Evolutionary conservation across 2,329 filamentous ascomycete species (phyloP).

Genomic region (Fusarium musae): DNA sequence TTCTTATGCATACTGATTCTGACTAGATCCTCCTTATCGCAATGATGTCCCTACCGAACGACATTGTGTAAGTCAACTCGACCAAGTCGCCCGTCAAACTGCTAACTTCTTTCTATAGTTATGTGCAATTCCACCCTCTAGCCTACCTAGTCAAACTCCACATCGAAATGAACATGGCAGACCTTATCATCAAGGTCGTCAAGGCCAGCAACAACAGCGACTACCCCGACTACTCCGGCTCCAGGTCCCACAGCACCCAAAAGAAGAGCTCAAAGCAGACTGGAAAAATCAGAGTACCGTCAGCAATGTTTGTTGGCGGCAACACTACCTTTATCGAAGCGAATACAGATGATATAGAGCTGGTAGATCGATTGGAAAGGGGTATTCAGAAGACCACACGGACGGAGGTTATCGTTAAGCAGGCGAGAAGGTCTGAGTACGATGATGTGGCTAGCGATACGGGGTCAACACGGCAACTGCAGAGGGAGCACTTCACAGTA

Average conservation of each 20-base stretch:
- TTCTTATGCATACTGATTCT: neutral
- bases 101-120: neutral
- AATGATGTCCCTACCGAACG: constrained; percentile 47
- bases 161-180: constrained; percentile 65
- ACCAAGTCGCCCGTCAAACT: no score
- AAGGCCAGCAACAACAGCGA: constrained; percentile 38
- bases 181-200: constrained; percentile 57
- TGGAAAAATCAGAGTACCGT: constrained; percentile 10
- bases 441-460: constrained; percentile 40
- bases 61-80: constrained; percentile 41
- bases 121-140: constrained; percentile 58
- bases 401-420: constrained; percentile 40
- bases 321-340: constrained; percentile 41
- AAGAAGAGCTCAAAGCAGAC: constrained; percentile 29
- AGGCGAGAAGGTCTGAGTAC: constrained; percentile 24
- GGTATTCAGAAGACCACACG: constrained; percentile 44
- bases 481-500: constrained; percentile 36
- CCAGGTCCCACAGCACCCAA: constrained; percentile 27
- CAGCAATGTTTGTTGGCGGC: constrained; percentile 38
- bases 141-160: constrained; percentile 64
- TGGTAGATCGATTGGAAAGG: constrained; percentile 13
- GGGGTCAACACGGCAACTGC: constrained; percentile 36
- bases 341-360: constrained; percentile 37
- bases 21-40: constrained; percentile 43
- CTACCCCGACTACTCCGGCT: constrained; percentile 39